A percentile compares a stretch with the other conserved stretches of the same genome.
phyloP scores from a whole-genome alignment of 2,329 filamentous ascomycete species.

The Corynespora cassiicola region DNA sequence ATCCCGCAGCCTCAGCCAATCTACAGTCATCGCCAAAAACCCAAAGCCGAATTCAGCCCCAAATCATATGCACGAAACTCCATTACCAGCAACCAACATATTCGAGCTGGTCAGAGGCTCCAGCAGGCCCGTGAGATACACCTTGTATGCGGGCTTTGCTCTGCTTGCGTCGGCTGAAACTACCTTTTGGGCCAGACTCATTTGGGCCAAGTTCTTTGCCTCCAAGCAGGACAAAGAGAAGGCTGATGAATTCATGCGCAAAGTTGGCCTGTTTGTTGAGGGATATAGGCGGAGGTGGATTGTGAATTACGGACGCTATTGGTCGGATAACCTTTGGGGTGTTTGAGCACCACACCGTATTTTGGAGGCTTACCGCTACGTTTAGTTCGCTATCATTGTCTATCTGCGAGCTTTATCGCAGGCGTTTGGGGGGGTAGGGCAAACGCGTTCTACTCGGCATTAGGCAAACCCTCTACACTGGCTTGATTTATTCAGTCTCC shows the following conservation, averaged over 20 bases:
- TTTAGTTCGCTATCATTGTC: no score
- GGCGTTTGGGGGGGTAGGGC: no score
- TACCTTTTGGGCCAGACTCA: constrained; percentile 35
- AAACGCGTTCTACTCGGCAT: no score
- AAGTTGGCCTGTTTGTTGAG: constrained; percentile 9
- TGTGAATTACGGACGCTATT: constrained; percentile 26
- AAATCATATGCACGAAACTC: not conserved
- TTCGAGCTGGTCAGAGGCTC: constrained; percentile 19
- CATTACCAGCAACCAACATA: constrained; percentile 21
- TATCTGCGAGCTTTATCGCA: no score
- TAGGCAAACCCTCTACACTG: no score
- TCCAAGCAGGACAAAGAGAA: constrained; percentile 20
- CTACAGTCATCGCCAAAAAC: no score
- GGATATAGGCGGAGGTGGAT: constrained; percentile 24
- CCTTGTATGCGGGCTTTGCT: constrained; percentile 28
- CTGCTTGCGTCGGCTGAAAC: constrained; percentile 30
- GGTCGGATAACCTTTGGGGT: constrained; percentile 25
- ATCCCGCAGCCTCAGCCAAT: no score
- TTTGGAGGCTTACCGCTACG: no score
- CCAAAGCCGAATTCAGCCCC: no score
- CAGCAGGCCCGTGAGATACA: constrained; percentile 26
- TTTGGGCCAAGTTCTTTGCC: constrained; percentile 34
- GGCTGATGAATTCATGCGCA: constrained; percentile 18
- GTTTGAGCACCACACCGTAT: no score
- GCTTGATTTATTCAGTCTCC: no score